Base-by-base conservation (phyloP, 805 yeast genomes). In the Maudiozyma turicensis region DNA sequence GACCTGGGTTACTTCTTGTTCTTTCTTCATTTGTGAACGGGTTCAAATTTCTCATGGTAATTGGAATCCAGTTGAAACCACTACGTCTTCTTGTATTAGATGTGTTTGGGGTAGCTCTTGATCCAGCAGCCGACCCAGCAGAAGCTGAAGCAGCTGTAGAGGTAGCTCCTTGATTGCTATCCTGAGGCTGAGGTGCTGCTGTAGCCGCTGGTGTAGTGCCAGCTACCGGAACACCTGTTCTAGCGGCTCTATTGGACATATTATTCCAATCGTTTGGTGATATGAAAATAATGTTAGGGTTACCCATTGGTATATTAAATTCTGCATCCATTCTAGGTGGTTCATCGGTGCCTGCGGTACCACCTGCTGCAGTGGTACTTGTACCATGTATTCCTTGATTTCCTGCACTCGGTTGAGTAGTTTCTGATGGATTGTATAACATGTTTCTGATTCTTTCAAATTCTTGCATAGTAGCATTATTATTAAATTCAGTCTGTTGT, bases 371-470 rank as follows among this genome's bases (percentile, higher is more conserved):
- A 40, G 14, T 39, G 26, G 26, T 20, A 20, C 26, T 20, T 20
- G 26, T 20, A 20, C 26, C 26, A 20, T 20, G 3, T 20, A 4
- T 20, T 20, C 26, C 26, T 20, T 20, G 26, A 4, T 20, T 20
- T 20, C 3, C 26, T 20, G 26, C 30, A 39, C 30, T n/a, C 10
- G 29, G 7, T 11, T 39, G 29, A 14, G 15, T 15, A 26, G 43
- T 26, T 28, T 28, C 35, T 14, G 43, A 29, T 3, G 52, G 50
- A 15, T 54, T 55, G 45, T 60, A 61, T 31, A 61, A 49, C 20
- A 59, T 44, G 43, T 53, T 56, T 48, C 65, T 58, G 13, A 63
- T 60, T 48, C 64, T 57, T 45, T 62, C 65, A 43, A 63, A 60
- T 8, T 62, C 61, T 14, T 49, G 52, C 20, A 44, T 43, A 13